Percentiles rank a stretch among this genome's conserved stretches.
These are phyloP conservation scores for Ustilago bromivora DNA, from an alignment of 1,284 basidiomycete species.

Conservation along the genomic window DNA sequence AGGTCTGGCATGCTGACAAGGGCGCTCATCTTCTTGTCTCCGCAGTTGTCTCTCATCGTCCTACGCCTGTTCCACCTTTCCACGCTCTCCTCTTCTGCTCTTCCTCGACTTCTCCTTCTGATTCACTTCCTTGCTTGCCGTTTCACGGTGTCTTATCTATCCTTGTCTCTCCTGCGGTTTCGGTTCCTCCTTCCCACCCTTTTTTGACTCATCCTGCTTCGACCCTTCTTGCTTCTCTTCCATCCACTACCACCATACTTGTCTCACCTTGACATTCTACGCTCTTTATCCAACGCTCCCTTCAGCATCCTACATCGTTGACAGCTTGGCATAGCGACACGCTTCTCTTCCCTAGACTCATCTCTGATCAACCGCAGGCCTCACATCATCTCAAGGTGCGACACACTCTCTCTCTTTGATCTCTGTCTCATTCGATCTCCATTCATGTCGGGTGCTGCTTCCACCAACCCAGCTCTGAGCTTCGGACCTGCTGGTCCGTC, in stretches of 20 bases:
- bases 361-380: background rate
- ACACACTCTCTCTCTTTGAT: background rate
- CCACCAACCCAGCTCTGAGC: slow-evolving; percentile 44
- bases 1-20: slow-evolving; percentile 42
- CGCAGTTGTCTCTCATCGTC: slow-evolving; percentile 32
- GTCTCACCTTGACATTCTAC: slow-evolving; percentile 33
- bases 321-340: slow-evolving; percentile 3
- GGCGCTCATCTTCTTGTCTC: slow-evolving; percentile 19
- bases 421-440: background rate
- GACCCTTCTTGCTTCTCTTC: slow-evolving; percentile 7
- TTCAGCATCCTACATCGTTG: slow-evolving; percentile 3
- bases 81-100: background rate
- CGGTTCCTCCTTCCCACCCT: slow-evolving; percentile 19
- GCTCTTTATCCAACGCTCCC: slow-evolving; percentile 16
- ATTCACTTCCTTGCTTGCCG: slow-evolving; percentile 28
- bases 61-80: slow-evolving; percentile 20
- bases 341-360: background rate
- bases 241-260: slow-evolving; percentile 46
- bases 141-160: slow-evolving; percentile 52
- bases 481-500: slow-evolving; percentile 37
- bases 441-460: slow-evolving; percentile 46
- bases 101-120: slow-evolving; percentile 23
- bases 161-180: slow-evolving; percentile 52
- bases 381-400: background rate
- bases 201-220: slow-evolving; percentile 33